Base-by-base conservation (phyloP, 75 land plant species). In the Pinus tabuliformis region DNA sequence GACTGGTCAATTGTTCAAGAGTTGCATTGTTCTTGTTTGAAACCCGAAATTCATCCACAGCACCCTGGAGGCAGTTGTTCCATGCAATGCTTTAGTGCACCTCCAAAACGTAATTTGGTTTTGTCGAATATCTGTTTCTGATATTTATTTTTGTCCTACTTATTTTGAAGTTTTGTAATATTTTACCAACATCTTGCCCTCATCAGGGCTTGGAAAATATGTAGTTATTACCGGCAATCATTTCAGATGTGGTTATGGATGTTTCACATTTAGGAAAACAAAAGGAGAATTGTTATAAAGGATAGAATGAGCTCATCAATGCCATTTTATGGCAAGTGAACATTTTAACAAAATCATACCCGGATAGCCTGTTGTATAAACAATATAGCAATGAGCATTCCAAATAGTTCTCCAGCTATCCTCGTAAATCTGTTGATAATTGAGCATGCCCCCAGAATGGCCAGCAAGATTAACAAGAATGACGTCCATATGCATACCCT, bases 401-500 rank as follows among this genome's bases (percentile, higher is more conserved):
- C 99, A 81, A 96, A 96, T 72, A 96, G 83, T 80, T 96, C 99
- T 49, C 99, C 99, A 13, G 99, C 99, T 37, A 96, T 59, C 52
- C 99, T 86, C 7, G 99, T 96, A 79, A 96, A 96, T 57, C 98
- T 79, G 59, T 96, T 96, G 84, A 96, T 96, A 42, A 96, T 88
- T 36, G 95, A 92, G 80, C 95, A 92, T 74, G 99, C 99, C 58
- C 98, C 98, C 24, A 94, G 81, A 11, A 94, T 80, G 11, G 99
- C 85, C 73, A 96, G 80, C 59, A 91, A 57, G 76, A 92, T 81
- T 52, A 96, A 79, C 81, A 94, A 71, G 26, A 83, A 42, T 13
- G 98, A 85, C 2, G 98, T 89, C 99, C 99, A 96, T 1, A 96
- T 88, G 77, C 99, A 96, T 21, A 96, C 95, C 99, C 99, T 96